Conservation (phyloP, 805 yeast species). For the Candida insectalens region DNA sequence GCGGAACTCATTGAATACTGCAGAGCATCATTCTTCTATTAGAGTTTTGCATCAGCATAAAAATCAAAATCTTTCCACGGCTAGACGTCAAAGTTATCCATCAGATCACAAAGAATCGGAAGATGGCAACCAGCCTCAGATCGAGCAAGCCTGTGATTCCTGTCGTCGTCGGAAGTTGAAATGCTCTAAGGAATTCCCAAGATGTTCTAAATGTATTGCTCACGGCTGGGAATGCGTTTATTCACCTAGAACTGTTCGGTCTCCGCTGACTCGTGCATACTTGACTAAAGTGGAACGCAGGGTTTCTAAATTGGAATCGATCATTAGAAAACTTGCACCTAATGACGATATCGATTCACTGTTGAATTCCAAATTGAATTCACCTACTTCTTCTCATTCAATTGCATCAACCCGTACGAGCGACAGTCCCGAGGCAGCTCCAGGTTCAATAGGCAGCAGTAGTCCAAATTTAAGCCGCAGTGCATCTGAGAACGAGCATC, state of each 20-base stretch:
- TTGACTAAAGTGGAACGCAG: constrained; percentile 65
- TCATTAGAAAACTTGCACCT: constrained; percentile 34
- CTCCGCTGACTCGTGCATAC: constrained; percentile 76
- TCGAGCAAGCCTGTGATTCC: constrained; percentile 69
- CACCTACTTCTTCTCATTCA: not conserved
- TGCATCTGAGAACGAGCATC: too few species aligned
- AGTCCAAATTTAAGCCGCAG: too few species aligned
- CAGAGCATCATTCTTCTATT: too few species aligned
- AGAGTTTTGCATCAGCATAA: too few species aligned
- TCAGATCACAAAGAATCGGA: too few species aligned
- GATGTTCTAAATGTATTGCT: constrained; percentile 62
- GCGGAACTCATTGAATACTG: too few species aligned
- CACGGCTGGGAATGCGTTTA: constrained; percentile 71
- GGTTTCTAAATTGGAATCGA: constrained; percentile 34
- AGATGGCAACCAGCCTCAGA: constrained; percentile 14
- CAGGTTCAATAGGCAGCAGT: too few species aligned
- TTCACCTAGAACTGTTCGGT: constrained; percentile 67
- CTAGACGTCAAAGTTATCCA: too few species aligned
- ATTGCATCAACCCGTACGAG: too few species aligned
- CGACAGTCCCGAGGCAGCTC: too few species aligned
- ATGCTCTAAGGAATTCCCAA: constrained; percentile 73
- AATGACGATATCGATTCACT: constrained; percentile 34
- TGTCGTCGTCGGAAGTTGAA: constrained; percentile 73
- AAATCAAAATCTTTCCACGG: too few species aligned
- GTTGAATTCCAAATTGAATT: constrained; percentile 1